Evolutionary conservation across 768 basidiomycete species (phyloP), one percentile per base, ranked within the genome.

Genomic region (Amanita rubescens): DNA sequence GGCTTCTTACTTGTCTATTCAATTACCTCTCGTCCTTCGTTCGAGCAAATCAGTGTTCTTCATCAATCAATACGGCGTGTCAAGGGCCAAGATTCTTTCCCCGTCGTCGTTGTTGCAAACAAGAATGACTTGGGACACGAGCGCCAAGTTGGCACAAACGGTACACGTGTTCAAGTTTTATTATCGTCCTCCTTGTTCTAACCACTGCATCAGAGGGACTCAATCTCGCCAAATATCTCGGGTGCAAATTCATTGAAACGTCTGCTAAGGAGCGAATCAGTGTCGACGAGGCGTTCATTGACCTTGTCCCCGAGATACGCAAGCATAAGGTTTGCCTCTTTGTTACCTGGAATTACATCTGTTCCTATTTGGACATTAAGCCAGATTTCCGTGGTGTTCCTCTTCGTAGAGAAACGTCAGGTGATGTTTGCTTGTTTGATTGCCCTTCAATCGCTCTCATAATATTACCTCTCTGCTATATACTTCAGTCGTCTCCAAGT

Each of bases 1-100:
- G 95, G 94, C 10, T 98, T 98, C 77, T 80, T 98, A 39, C 84
- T 98, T 58, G 94, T 97, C 54, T 98, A 98, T 71, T 93, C 92
- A 49, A 97, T 96, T 71, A 96, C 95, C n/a, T 94, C 93, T 27
- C 85, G 94, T 59, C 88, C 90, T 68, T 95, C 94, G 43, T 98
- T 97, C 65, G 93, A 97, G 70, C 92, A 97, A 79, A 94, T 97
- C 63, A 87, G 82, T 68, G 88, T 85, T 5, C 96, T 98, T 81
- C 89, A 94, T 64, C 90, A 94, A 65, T 94, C 97, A 65, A 96
- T 98, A 57, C 78, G 94, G 30, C 84, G 95, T 53, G 95, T 97
- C 55, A 98, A 98, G 71, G 95, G 97, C 69, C 89, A 90, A 66
- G 94, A 96, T 65, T 80, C 82, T 5, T 93, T 97, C 78, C 95